Evolutionary conservation across 2,329 filamentous ascomycete species (phyloP), one percentile per base, ranked within the genome.

Genomic region (Coniella vitis): DNA sequence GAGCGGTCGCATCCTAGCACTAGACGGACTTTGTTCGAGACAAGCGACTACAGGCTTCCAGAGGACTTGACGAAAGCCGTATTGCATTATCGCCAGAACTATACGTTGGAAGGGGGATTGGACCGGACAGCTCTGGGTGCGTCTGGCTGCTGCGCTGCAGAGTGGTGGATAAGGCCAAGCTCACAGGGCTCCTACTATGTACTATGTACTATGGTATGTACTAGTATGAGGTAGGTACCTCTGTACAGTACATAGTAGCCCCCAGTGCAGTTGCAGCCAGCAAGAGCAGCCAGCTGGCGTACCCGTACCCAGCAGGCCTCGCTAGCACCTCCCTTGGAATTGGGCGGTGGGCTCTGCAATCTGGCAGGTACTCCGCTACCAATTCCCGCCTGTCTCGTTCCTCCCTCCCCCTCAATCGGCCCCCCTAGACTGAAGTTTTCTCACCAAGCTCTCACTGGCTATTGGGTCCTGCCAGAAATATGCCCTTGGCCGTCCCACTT

Each of bases 361-460:
- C 38, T 38, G 32, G 21, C 17, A 49, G 17, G 49, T 49, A 49
- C 49, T 46, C 46, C 38, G 41, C 46, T 52, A 52, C 39, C 48
- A 50, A 47, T 47, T 42, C 38, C 40, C 42, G 37, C 37, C 41
- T 36, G 25, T 42, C 20, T 29, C 29, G 21, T 41, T 25, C 40
- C 21, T 22, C 38, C 17, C 19, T 38, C 37, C 17, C 17, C 17
- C 12, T n/a, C 39, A 22, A n/a, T n/a, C 14, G 19, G 19, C 22
- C 39, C 39, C 16, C 22, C 12, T 31, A 21, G 39, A 42, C 39
- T 32, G 39, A 42, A 42, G 39, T 42, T 42, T 40, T 42, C 39
- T 42, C 39, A 14, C 22, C 39, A 42, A 17, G 16, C 25, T 42
- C 22, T 17, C 16, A 16, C 22, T 20, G 39, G 41, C 47, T 14